Conservation (phyloP, 2,329 filamentous ascomycete genomes). For the Kalaharituber pfeilii region DNA sequence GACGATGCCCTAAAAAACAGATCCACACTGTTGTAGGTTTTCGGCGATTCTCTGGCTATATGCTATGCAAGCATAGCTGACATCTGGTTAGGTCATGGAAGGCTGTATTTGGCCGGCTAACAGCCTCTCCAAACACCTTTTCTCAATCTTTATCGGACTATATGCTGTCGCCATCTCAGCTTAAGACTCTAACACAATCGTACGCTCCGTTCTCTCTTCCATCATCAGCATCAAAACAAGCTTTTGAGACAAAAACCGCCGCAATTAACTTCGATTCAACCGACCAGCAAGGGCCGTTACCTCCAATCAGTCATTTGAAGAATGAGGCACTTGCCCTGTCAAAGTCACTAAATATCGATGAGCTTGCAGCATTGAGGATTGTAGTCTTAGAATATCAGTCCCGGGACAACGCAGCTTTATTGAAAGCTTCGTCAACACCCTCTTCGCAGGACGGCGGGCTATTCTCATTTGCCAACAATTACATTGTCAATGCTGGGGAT, state of each 20-base stretch:
- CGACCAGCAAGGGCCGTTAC: conserved; percentile 35
- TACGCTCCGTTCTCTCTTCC: conserved; percentile 48
- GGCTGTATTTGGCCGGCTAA: conserved; percentile 38
- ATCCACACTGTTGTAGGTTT: conserved; percentile 56
- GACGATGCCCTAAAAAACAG: conserved; percentile 48
- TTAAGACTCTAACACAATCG: conserved; percentile 50
- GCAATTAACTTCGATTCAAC: conserved; percentile 58
- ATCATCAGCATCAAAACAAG: conserved; percentile 45
- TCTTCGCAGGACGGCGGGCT: not conserved
- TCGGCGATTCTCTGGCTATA: not conserved
- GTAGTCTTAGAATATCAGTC: conserved; percentile 70
- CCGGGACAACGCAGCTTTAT: conserved; percentile 40
- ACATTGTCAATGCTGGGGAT: not conserved
- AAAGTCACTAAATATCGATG: conserved; percentile 57
- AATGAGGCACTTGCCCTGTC: conserved; percentile 75
- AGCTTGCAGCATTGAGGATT: conserved; percentile 64
- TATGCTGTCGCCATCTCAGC: conserved; percentile 50
- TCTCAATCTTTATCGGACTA: conserved; percentile 40
- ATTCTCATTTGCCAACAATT: not conserved
- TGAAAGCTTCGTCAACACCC: not conserved
- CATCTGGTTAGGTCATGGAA: conserved; percentile 45
- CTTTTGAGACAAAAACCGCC: conserved; percentile 69
- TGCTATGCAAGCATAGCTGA: conserved; percentile 34
- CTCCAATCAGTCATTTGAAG: conserved; percentile 58
- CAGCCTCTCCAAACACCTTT: conserved; percentile 27